Percentiles rank a stretch among this genome's conserved stretches.
These are phyloP conservation scores for Xylaria acuta DNA, from an alignment of 495 filamentous ascomycete species.

Conservation along the genomic window DNA sequence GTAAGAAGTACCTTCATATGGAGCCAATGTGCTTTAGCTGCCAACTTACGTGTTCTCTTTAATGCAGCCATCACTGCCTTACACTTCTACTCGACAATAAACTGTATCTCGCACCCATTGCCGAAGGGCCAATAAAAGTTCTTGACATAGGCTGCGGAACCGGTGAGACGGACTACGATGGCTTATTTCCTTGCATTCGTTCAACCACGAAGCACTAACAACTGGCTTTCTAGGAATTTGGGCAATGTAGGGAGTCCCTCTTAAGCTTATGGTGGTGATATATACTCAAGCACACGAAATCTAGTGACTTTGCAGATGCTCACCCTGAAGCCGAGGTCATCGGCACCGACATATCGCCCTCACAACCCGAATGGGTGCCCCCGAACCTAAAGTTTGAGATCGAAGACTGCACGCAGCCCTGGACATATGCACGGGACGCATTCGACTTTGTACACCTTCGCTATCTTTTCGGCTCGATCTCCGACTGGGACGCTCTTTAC, in stretches of 20 bases:
- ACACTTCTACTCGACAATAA: conserved; percentile 48
- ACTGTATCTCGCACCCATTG: conserved; percentile 64
- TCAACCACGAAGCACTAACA: conserved; percentile 37
- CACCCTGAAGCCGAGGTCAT: conserved; percentile 58
- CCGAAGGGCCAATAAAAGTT: conserved; percentile 47
- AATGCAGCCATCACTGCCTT: conserved; percentile 42
- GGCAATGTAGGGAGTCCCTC: conserved; percentile 42
- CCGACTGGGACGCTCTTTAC: conserved; percentile 60
- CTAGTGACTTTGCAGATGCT: conserved; percentile 60
- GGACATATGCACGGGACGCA: conserved; percentile 55
- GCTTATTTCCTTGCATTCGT: conserved; percentile 30
- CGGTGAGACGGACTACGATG: conserved; percentile 40
- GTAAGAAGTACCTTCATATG: conserved; percentile 32
- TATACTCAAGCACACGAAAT: neutral
- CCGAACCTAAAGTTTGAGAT: conserved; percentile 63
- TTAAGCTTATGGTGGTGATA: neutral
- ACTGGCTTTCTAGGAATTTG: conserved; percentile 43
- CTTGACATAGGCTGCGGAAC: conserved; percentile 65
- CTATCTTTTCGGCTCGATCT: conserved; percentile 59
- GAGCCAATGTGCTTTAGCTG: neutral
- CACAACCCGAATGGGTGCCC: conserved; percentile 56
- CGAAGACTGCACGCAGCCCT: conserved; percentile 62
- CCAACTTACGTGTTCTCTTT: conserved; percentile 6
- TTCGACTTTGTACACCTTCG: conserved; percentile 75
- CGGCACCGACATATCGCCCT: conserved; percentile 62